These are phyloP conservation scores for Suillus placidus DNA, from an alignment of 768 basidiomycete species.

Conservation along the genomic window DNA sequence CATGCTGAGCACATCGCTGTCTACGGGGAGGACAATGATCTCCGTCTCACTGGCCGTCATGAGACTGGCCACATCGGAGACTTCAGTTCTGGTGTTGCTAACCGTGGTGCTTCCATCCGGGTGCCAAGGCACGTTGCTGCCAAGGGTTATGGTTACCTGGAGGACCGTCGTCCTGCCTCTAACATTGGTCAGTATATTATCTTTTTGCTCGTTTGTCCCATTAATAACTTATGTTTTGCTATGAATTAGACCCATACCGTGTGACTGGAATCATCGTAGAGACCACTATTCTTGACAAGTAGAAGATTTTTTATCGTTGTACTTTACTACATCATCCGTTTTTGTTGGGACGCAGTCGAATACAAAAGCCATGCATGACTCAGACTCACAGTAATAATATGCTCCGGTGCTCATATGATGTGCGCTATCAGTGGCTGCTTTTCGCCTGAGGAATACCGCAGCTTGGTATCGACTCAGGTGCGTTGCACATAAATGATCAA, in stretches of 20 bases:
- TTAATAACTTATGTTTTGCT: slow-evolving; percentile 13
- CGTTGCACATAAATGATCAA: not conserved
- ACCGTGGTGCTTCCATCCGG: slow-evolving; percentile 96
- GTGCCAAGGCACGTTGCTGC: slow-evolving; percentile 92
- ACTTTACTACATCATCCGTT: slow-evolving; percentile 11
- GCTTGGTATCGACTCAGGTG: not conserved
- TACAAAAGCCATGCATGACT: slow-evolving; percentile 28
- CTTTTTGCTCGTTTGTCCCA: slow-evolving; percentile 4
- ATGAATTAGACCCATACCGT: slow-evolving; percentile 81
- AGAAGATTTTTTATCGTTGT: slow-evolving; percentile 22
- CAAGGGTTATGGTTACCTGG: slow-evolving; percentile 93
- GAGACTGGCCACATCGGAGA: slow-evolving; percentile 93
- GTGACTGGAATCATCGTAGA: slow-evolving; percentile 90
- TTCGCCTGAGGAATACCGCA: not conserved
- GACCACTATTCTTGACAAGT: slow-evolving; percentile 77
- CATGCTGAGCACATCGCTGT: slow-evolving; percentile 97
- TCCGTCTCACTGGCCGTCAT: slow-evolving; percentile 93
- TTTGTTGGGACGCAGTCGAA: slow-evolving; percentile 7
- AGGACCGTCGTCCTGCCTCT: slow-evolving; percentile 96
- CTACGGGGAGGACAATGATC: slow-evolving; percentile 97
- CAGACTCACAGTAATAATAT: not conserved
- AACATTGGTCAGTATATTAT: slow-evolving; percentile 79
- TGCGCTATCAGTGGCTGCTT: not conserved
- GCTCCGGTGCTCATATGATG: not conserved
- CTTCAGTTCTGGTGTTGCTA: slow-evolving; percentile 95